Conservation (phyloP, 2,329 filamentous ascomycete species). For the Elsinoe perseae region DNA sequence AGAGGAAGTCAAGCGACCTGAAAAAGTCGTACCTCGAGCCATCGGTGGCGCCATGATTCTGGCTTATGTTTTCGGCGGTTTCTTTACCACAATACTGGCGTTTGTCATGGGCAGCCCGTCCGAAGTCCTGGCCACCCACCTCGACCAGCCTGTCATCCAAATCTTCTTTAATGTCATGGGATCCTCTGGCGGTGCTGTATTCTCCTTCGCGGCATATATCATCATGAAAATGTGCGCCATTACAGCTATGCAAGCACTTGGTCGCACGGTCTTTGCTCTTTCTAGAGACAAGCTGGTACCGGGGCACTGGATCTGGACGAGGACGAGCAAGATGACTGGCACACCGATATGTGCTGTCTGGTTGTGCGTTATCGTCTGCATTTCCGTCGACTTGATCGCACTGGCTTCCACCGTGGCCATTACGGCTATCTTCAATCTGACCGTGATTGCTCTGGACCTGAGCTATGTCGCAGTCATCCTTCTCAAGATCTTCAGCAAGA, state of each 20-base stretch:
- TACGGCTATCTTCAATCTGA: constrained; percentile 47
- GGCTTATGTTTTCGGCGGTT: constrained; percentile 48
- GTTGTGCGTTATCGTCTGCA: constrained; percentile 48
- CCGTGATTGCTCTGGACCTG: constrained; percentile 44
- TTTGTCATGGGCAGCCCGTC: constrained; percentile 49
- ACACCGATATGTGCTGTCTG: constrained; percentile 50
- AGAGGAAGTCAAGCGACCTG: constrained; percentile 47
- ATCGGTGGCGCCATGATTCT: constrained; percentile 50
- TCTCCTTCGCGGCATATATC: constrained; percentile 49
- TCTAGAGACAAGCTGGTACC: constrained; percentile 47
- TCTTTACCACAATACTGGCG: constrained; percentile 52
- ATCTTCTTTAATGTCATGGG: constrained; percentile 53
- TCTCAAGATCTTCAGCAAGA: not conserved
- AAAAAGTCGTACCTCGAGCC: constrained; percentile 48
- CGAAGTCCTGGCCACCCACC: constrained; percentile 39
- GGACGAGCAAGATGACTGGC: constrained; percentile 41
- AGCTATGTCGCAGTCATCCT: constrained; percentile 33
- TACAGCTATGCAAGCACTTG: constrained; percentile 51
- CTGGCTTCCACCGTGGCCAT: constrained; percentile 50
- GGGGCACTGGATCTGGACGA: constrained; percentile 43
- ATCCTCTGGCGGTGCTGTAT: constrained; percentile 46
- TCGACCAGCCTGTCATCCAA: constrained; percentile 49
- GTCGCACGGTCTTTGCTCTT: constrained; percentile 49
- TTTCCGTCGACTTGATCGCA: constrained; percentile 52
- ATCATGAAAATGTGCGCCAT: constrained; percentile 54